phyloP scores from a whole-genome alignment of 2,329 filamentous ascomycete genomes.

The Sarocladium oryzae region DNA sequence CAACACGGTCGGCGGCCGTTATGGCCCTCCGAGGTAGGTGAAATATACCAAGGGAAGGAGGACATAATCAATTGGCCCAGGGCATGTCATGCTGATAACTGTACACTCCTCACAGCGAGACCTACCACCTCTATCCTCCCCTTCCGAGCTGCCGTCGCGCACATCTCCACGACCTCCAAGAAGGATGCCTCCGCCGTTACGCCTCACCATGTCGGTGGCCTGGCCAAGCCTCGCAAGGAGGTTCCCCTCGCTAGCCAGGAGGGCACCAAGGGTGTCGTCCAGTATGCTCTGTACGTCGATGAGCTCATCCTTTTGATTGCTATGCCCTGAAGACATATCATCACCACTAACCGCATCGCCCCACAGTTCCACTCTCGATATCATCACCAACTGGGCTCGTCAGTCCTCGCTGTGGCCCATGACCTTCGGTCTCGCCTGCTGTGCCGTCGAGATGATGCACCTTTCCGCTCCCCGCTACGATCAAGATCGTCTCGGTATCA shows the following conservation, averaged over 20 bases:
- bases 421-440: conserved; percentile 84
- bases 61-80: not conserved
- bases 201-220: conserved; percentile 46
- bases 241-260: conserved; percentile 74
- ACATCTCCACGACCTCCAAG: conserved; percentile 59
- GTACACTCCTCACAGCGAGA: conserved; percentile 45
- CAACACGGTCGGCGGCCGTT: conserved; percentile 44
- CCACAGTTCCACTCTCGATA: conserved; percentile 66
- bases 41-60: not conserved
- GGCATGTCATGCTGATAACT: conserved; percentile 2
- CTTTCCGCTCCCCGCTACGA: conserved; percentile 83
- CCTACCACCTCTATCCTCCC: conserved; percentile 57
- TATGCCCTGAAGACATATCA: not conserved
- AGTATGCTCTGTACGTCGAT: conserved; percentile 74
- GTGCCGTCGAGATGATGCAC: conserved; percentile 90
- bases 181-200: conserved; percentile 51
- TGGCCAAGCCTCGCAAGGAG: conserved; percentile 57
- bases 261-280: conserved; percentile 69
- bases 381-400: conserved; percentile 76
- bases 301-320: not conserved
- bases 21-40: conserved; percentile 45
- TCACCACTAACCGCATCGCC: conserved; percentile 9
- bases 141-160: conserved; percentile 56
- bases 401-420: conserved; percentile 84
- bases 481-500: conserved; percentile 81